Evolutionary conservation across 1,139 yeast genomes (phyloP).

Genomic region (Blastobotrys arbuscula): DNA sequence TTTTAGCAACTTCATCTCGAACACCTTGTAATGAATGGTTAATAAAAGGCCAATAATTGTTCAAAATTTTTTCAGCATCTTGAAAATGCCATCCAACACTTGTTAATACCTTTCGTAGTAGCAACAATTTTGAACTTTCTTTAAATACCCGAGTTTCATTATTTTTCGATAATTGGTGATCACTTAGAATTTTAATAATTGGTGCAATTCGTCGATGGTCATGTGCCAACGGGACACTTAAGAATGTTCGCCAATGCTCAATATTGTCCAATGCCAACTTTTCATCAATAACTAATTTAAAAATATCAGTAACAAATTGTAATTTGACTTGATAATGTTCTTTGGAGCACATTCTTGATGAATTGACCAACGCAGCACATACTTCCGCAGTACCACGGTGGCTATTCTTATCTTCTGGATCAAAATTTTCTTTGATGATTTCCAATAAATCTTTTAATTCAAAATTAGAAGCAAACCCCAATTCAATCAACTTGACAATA

Average conservation of each 20-base stretch:
- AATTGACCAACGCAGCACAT: conserved; percentile 31
- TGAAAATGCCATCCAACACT: conserved; percentile 52
- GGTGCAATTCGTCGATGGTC: conserved; percentile 60
- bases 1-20: conserved; percentile 63
- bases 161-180: conserved; percentile 37
- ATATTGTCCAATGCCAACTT: conserved; percentile 74
- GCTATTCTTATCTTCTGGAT: conserved; percentile 30
- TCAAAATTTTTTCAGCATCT: conserved; percentile 41
- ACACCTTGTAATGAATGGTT: conserved; percentile 74
- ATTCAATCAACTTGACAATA: conserved; percentile 25
- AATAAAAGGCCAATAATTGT: conserved; percentile 43
- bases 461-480: conserved; percentile 18
- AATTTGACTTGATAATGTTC: conserved; percentile 26
- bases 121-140: conserved; percentile 58
- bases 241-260: conserved; percentile 70
- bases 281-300: conserved; percentile 47
- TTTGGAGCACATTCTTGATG: conserved; percentile 22
- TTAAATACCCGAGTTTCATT: conserved; percentile 43
- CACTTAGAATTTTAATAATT: conserved; percentile 44
- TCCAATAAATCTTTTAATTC: conserved; percentile 23
- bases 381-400: conserved; percentile 39
- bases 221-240: conserved; percentile 60
- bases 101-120: conserved; percentile 51
- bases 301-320: conserved; percentile 46
- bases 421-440: conserved; percentile 20